Percentiles rank a stretch among this genome's conserved stretches.
Conservation (phyloP, 352 stramenopile genomes). For the Phytophthora cactorum region DNA sequence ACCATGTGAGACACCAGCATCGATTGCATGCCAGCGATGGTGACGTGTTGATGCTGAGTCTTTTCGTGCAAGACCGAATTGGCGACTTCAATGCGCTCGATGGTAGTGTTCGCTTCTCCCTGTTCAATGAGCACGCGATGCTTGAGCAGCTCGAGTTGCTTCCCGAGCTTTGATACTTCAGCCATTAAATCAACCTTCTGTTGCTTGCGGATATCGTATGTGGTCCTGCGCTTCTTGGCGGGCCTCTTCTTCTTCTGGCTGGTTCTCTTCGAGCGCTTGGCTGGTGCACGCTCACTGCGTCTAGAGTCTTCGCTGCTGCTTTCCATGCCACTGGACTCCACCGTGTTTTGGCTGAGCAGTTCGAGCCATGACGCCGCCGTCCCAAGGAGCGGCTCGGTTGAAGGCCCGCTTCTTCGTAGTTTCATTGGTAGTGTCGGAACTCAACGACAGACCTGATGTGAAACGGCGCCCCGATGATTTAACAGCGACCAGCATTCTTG, state of each 20-base stretch:
- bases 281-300: background rate
- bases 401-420: background rate
- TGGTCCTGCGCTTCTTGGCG: constrained; percentile 33
- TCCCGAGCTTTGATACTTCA: constrained; percentile 29
- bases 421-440: background rate
- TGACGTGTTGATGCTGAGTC: constrained; percentile 28
- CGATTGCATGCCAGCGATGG: constrained; percentile 28
- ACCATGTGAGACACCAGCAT: constrained; percentile 20
- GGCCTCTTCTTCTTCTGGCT: constrained; percentile 5
- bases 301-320: constrained; percentile 4
- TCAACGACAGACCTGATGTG: background rate
- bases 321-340: constrained; percentile 2
- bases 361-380: constrained; percentile 5
- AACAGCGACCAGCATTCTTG: background rate
- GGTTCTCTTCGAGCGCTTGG: background rate
- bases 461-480: background rate
- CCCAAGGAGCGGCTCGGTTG: constrained; percentile 5
- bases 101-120: constrained; percentile 20
- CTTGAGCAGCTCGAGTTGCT: constrained; percentile 40
- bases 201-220: constrained; percentile 44
- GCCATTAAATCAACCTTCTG: constrained; percentile 35
- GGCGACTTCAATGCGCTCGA: constrained; percentile 7
- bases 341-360: constrained; percentile 1
- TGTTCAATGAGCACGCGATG: constrained; percentile 28
- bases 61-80: constrained; percentile 32